Conservation (phyloP, 106 monocot species). For the Allium cepa region DNA sequence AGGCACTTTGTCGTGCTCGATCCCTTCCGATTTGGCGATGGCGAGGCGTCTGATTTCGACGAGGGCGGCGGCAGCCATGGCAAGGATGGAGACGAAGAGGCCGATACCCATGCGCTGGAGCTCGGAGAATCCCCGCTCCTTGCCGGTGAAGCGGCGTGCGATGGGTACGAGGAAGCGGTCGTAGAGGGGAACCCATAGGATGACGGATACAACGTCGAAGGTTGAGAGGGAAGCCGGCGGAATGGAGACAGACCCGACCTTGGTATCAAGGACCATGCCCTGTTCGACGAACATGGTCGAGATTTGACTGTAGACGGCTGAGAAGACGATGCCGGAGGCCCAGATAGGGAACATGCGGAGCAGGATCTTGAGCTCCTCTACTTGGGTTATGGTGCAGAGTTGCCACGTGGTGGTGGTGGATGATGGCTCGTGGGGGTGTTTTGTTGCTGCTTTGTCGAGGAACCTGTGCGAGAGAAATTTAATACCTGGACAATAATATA, state of each 20-base stretch:
- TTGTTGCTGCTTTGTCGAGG: conserved; percentile 52
- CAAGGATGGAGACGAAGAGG: conserved; percentile 43
- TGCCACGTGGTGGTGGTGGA: conserved; percentile 37
- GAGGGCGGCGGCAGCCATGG: conserved; percentile 45
- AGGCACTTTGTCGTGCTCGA: conserved; percentile 26
- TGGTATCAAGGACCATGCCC: conserved; percentile 54
- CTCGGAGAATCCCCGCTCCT: conserved; percentile 51
- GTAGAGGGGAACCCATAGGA: conserved; percentile 55
- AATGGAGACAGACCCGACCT: conserved; percentile 32
- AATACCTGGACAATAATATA: too few species aligned
- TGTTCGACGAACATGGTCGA: conserved; percentile 66
- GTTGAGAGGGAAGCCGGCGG: conserved; percentile 63
- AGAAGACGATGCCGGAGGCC: conserved; percentile 46
- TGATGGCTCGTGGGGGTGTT: conserved; percentile 11
- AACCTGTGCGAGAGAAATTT: conserved; percentile 13
- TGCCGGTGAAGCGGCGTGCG: conserved; percentile 44
- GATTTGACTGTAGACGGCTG: conserved; percentile 42
- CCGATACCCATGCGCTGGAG: conserved; percentile 63
- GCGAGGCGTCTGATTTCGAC: conserved; percentile 47
- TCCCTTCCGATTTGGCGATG: conserved; percentile 28
- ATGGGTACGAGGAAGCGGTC: conserved; percentile 43
- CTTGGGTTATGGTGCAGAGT: conserved; percentile 63
- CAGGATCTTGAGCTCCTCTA: conserved; percentile 66
- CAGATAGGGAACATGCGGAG: conserved; percentile 61
- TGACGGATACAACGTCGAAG: conserved; percentile 48